These are phyloP conservation scores for Spathaspora boniae DNA, from an alignment of 805 yeast species.

Conservation along the genomic window DNA sequence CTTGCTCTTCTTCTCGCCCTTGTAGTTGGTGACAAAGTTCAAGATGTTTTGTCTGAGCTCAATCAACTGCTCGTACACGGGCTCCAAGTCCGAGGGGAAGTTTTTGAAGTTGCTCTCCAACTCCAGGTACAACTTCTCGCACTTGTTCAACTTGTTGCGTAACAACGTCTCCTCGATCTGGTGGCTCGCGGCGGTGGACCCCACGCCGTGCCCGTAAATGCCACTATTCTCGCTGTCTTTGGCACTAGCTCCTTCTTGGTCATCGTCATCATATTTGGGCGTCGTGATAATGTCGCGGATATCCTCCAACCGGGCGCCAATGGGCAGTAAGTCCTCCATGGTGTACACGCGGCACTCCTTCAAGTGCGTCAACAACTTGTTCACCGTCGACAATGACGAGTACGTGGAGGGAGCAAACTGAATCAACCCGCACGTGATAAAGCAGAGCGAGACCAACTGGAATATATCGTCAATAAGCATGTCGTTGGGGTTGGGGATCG, in stretches of 20 bases:
- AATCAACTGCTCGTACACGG: slow-evolving; percentile 56
- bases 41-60: slow-evolving; percentile 60
- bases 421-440: slow-evolving; percentile 87
- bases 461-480: slow-evolving; percentile 81
- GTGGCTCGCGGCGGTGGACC: slow-evolving; percentile 26
- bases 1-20: background rate
- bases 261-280: slow-evolving; percentile 21
- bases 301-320: slow-evolving; percentile 67
- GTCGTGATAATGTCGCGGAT: slow-evolving; percentile 59
- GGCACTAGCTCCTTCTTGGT: slow-evolving; percentile 12
- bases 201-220: no score
- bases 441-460: slow-evolving; percentile 80
- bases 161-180: slow-evolving; percentile 58
- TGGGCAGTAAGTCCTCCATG: slow-evolving; percentile 76
- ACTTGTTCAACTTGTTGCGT: slow-evolving; percentile 61
- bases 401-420: slow-evolving; percentile 93
- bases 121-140: slow-evolving; percentile 53
- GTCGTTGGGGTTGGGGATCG: slow-evolving; percentile 57
- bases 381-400: slow-evolving; percentile 83
- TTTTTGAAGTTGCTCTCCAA: slow-evolving; percentile 51
- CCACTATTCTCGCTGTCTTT: slow-evolving; percentile 12
- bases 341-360: slow-evolving; percentile 81
- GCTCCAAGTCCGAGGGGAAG: slow-evolving; percentile 36
- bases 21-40: slow-evolving; percentile 23
- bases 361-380: slow-evolving; percentile 77